Conservation (phyloP, 2,329 filamentous ascomycete species). For the Scopulariopsis brevicaulis region DNA sequence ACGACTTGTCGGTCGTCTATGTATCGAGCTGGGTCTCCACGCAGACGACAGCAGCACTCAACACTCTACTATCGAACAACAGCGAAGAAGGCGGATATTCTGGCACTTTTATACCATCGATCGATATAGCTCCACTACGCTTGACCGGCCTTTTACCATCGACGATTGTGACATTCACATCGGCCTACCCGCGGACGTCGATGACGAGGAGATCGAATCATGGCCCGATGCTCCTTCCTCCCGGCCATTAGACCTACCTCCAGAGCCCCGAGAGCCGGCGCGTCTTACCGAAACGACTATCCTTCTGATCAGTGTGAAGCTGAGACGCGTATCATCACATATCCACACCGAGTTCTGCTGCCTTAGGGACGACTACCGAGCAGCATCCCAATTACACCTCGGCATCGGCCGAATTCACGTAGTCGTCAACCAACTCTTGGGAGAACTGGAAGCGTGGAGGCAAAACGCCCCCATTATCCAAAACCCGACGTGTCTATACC, state of each 20-base stretch:
- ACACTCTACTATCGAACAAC: constrained; percentile 16
- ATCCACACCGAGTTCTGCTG: constrained; percentile 19
- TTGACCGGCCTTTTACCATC: constrained; percentile 28
- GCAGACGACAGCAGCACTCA: constrained; percentile 3
- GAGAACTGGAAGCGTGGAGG: constrained; percentile 24
- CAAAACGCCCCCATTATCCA: constrained; percentile 17
- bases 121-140: constrained; percentile 27
- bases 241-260: constrained; percentile 4
- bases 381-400: constrained; percentile 1
- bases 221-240: constrained; percentile 3
- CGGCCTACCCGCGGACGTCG: constrained; percentile 19
- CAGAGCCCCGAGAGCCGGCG: not conserved
- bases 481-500: constrained; percentile 24
- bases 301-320: constrained; percentile 23
- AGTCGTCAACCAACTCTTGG: constrained; percentile 16
- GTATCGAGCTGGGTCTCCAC: constrained; percentile 24
- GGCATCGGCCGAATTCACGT: constrained; percentile 13
- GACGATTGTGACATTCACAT: constrained; percentile 24
- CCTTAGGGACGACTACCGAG: not conserved
- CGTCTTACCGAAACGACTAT: constrained; percentile 17
- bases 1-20: constrained; percentile 25
- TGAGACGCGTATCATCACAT: constrained; percentile 26
- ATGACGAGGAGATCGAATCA: constrained; percentile 18
- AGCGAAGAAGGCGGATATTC: constrained; percentile 26
- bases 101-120: constrained; percentile 33